Evolutionary conservation across 2,329 filamentous ascomycete species (phyloP).

Genomic region (Calonectria naviculata): DNA sequence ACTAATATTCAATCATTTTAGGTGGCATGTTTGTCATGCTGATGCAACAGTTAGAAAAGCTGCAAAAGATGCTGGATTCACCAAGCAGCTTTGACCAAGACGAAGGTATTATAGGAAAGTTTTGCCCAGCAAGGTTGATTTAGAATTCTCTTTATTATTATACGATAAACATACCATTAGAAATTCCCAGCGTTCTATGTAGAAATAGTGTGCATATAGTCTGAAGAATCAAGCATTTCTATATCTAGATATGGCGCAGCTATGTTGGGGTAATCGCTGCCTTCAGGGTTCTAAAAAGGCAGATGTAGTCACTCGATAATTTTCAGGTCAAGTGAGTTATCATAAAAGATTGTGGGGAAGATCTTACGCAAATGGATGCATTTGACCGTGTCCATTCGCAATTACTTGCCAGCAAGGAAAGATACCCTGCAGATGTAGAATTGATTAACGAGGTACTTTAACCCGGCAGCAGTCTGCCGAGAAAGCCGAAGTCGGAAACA

Average conservation of each 20-base stretch:
- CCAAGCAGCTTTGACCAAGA: not conserved
- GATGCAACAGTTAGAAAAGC: not conserved
- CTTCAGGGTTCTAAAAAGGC: no score
- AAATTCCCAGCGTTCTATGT: not conserved
- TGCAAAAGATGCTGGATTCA: not conserved
- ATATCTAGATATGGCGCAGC: no score
- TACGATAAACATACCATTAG: not conserved
- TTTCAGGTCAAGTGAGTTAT: no score
- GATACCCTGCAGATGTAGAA: no score
- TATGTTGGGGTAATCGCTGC: no score
- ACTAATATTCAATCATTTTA: not conserved
- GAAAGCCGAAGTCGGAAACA: not conserved
- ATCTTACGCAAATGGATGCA: no score
- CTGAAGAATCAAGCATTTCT: not conserved
- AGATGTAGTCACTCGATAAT: no score
- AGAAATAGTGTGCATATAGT: not conserved
- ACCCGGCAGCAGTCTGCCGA: not conserved
- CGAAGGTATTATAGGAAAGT: not conserved
- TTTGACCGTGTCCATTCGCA: no score
- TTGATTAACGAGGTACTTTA: no score
- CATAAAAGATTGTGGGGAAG: no score
- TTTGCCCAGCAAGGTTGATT: not conserved
- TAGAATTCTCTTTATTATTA: not conserved
- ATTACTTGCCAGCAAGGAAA: no score
- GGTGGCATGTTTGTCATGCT: constrained; percentile 1